A percentile compares a stretch with the other conserved stretches of the same genome.
phyloP scores from a whole-genome alignment of 129 eudicot genomes.

The Tagetes patula region DNA sequence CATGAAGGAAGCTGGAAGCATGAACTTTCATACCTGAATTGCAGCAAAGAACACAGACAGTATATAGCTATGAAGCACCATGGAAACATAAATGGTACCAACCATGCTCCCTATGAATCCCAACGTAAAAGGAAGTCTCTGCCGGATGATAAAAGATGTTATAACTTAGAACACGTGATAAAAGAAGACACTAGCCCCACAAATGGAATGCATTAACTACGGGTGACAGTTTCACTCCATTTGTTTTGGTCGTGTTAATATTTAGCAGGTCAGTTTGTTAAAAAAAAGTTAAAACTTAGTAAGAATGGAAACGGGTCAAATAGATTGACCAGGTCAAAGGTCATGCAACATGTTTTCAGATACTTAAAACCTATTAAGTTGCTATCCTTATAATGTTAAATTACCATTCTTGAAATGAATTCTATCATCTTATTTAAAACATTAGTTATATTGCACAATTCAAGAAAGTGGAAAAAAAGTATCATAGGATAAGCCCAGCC shows the following conservation, averaged over 20 bases:
- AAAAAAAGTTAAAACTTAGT: background rate
- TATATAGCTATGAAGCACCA: conserved; percentile 95
- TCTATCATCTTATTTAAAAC: background rate
- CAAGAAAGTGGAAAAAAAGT: background rate
- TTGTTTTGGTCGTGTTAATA: background rate
- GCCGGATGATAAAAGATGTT: conserved; percentile 17
- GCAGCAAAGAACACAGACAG: conserved; percentile 85
- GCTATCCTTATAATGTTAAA: background rate
- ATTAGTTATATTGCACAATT: background rate
- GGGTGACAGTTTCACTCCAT: background rate
- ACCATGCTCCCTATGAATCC: conserved; percentile 84
- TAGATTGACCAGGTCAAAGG: background rate
- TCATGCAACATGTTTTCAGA: background rate
- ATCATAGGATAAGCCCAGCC: background rate
- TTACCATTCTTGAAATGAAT: background rate
- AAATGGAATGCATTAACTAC: background rate
- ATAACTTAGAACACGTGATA: conserved; percentile 4
- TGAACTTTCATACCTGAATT: conserved; percentile 58
- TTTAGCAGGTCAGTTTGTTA: background rate
- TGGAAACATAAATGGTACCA: conserved; percentile 90
- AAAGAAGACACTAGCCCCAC: background rate
- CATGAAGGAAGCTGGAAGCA: conserved; percentile 17
- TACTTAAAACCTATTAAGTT: conserved; percentile 2
- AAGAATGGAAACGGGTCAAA: background rate
- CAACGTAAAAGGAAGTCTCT: conserved; percentile 95